phyloP scores from a whole-genome alignment of 805 yeast species.

The Candida oleophila region DNA sequence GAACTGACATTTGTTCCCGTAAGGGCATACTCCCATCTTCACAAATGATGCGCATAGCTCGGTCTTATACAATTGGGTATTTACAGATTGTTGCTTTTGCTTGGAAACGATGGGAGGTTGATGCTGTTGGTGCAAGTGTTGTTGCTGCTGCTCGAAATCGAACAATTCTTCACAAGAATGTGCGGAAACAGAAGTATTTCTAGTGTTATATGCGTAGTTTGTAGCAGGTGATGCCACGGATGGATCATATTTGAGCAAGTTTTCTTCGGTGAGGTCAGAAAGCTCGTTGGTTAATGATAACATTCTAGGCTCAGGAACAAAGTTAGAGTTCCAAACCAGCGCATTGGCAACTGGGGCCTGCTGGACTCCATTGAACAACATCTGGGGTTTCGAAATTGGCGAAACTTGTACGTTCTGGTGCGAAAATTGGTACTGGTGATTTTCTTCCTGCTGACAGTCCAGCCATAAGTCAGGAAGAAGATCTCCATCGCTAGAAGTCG shows the following conservation, averaged over 20 bases:
- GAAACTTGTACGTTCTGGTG: constrained; percentile 3
- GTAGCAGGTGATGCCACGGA: constrained; percentile 1
- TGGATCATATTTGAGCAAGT: constrained; percentile 19
- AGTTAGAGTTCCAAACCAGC: constrained; percentile 24
- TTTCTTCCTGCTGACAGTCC: constrained; percentile 9
- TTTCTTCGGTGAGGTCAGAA: constrained; percentile 37
- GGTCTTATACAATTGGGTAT: constrained; percentile 81
- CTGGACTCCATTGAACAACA: constrained; percentile 9
- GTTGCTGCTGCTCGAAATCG: constrained; percentile 16
- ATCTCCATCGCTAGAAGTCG: constrained; percentile 8
- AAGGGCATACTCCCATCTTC: constrained; percentile 71
- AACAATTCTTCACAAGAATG: constrained; percentile 16
- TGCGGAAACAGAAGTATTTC: constrained; percentile 9
- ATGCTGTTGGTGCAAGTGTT: constrained; percentile 8
- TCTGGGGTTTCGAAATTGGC: constrained; percentile 3
- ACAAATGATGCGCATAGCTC: constrained; percentile 82
- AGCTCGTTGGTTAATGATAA: constrained; percentile 15
- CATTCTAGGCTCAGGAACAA: constrained; percentile 17
- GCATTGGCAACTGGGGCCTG: background rate
- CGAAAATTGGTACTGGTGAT: constrained; percentile 12
- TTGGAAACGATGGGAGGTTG: constrained; percentile 5
- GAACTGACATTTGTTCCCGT: constrained; percentile 89
- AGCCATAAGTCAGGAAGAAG: constrained; percentile 19
- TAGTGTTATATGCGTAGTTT: background rate
- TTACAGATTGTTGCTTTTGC: constrained; percentile 25